phyloP scores from a whole-genome alignment of 306 rosid species.

The Potentilla sterilis region DNA sequence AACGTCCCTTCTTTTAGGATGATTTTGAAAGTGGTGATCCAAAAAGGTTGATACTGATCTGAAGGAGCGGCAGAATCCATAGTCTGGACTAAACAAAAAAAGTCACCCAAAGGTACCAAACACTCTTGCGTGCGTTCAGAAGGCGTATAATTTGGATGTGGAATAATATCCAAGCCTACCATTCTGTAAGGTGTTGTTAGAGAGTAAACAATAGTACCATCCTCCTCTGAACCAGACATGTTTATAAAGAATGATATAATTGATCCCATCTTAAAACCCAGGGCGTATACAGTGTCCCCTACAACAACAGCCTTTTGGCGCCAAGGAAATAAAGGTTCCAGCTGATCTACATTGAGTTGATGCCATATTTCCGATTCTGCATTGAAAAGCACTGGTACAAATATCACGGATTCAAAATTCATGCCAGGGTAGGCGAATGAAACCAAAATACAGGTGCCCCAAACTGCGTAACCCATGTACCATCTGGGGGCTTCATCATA shows the following conservation, averaged over 20 bases:
- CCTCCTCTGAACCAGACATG: not conserved
- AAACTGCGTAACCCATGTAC: not conserved
- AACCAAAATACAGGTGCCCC: not conserved
- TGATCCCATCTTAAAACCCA: not conserved
- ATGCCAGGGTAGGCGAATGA: not conserved
- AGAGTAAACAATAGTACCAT: not conserved
- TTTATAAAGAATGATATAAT: not conserved
- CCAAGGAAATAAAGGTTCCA: not conserved
- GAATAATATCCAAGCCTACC: not conserved
- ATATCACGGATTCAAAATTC: accelerated
- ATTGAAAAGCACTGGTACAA: not conserved
- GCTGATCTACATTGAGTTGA: not conserved
- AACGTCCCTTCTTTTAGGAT: not conserved
- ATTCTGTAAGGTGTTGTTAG: not conserved
- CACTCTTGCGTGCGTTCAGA: not conserved
- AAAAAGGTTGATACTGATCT: no score
- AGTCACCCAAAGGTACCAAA: not conserved
- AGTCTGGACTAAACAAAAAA: no score
- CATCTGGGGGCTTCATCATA: not conserved
- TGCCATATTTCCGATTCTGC: not conserved
- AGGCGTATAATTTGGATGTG: not conserved
- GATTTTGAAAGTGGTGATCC: not conserved
- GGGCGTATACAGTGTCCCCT: not conserved
- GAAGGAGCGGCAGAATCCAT: no score
- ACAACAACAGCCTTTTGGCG: not conserved